A percentile compares a stretch with the other conserved stretches of the same genome.
Conservation (phyloP, 805 yeast genomes). For the Deakozyma indianensis region DNA sequence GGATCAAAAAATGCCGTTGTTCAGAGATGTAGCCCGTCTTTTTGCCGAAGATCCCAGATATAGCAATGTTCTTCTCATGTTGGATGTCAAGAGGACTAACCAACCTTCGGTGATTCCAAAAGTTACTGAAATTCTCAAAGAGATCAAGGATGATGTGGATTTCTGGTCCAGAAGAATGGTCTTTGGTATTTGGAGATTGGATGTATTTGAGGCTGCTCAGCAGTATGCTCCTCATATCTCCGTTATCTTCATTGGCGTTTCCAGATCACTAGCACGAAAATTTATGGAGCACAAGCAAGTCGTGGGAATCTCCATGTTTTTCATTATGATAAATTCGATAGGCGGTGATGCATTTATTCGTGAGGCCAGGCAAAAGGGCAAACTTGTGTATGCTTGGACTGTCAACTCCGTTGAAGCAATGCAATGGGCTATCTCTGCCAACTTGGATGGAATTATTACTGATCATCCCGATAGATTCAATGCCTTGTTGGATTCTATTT, state of each 20-base stretch:
- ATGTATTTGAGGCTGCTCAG: conserved; percentile 30
- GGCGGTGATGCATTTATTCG: conserved; percentile 23
- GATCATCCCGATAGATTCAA: conserved; percentile 23
- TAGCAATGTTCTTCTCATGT: conserved; percentile 25
- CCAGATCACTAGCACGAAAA: conserved; percentile 20
- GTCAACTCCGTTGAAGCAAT: conserved; percentile 27
- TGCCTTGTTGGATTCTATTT: conserved; percentile 10
- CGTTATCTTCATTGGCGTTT: conserved; percentile 25
- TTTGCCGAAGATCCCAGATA: conserved; percentile 20
- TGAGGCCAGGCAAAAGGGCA: conserved; percentile 18
- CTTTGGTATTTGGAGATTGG: conserved; percentile 40
- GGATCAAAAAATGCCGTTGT: conserved; percentile 27
- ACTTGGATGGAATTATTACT: conserved; percentile 28
- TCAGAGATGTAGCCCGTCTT: conserved; percentile 28
- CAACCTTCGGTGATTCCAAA: conserved; percentile 28
- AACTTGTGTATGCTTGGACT: conserved; percentile 38
- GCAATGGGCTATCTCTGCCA: conserved; percentile 22
- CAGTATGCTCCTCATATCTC: conserved; percentile 23
- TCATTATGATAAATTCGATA: conserved; percentile 29
- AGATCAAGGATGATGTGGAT: conserved; percentile 24
- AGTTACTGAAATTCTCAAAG: conserved; percentile 23
- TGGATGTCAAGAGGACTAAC: conserved; percentile 38
- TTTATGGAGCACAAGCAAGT: conserved; percentile 34
- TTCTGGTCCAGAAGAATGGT: conserved; percentile 34
- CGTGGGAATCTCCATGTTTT: conserved; percentile 39